These are phyloP conservation scores for Inga oerstediana DNA, from an alignment of 306 rosid species.

Conservation along the genomic window DNA sequence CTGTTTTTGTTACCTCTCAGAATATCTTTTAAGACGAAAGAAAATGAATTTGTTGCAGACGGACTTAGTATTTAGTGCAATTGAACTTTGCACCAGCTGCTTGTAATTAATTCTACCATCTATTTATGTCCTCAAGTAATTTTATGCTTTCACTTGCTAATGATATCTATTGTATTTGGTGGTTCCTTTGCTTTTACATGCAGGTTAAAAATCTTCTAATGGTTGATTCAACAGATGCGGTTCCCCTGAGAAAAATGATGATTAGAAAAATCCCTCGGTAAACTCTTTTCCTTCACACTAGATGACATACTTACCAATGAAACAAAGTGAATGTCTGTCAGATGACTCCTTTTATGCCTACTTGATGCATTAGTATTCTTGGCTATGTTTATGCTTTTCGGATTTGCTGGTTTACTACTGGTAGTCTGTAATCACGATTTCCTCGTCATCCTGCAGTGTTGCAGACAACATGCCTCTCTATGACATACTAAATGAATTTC, in stretches of 20 bases:
- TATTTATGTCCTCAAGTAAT: constrained; percentile 13
- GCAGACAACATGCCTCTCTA: constrained; percentile 94
- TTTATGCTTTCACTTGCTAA: constrained; percentile 3
- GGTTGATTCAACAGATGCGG: constrained; percentile 71
- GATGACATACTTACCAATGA: constrained; percentile 23
- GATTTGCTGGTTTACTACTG: constrained; percentile 19
- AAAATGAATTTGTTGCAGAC: constrained; percentile 7
- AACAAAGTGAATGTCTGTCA: background rate
- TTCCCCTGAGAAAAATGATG: constrained; percentile 76
- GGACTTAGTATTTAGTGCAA: constrained; percentile 6
- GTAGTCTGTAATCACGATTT: constrained; percentile 21
- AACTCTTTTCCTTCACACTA: constrained; percentile 9
- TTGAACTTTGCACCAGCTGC: constrained; percentile 18
- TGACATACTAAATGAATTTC: constrained; percentile 94
- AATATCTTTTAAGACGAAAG: constrained; percentile 20
- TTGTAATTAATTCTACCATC: constrained; percentile 8
- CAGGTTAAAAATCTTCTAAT: constrained; percentile 94
- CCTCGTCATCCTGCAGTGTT: constrained; percentile 63
- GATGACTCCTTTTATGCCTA: background rate
- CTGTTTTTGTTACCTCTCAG: background rate
- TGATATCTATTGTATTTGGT: constrained; percentile 4
- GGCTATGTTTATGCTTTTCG: constrained; percentile 10
- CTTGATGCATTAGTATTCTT: constrained; percentile 18
- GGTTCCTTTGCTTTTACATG: constrained; percentile 30
- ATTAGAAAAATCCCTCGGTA: constrained; percentile 96